These are phyloP conservation scores for Liquidambar formosana DNA, from an alignment of 164 flowering plant species.

Conservation along the genomic window DNA sequence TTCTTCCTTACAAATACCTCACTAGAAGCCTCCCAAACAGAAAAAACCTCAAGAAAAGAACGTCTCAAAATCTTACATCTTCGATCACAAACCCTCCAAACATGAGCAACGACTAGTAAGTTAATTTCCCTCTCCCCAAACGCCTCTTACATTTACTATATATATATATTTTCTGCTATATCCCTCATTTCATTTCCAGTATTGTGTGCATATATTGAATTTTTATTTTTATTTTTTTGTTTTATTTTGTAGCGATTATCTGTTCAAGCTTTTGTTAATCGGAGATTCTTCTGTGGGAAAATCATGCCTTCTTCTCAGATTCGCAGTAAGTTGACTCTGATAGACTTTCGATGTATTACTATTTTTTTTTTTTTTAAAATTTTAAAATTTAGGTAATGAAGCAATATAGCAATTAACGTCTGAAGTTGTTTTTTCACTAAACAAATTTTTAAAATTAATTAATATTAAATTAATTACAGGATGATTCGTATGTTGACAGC, in stretches of 20 bases:
- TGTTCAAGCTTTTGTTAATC: slow-evolving; percentile 55
- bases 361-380: no score
- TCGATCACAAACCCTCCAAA: no score
- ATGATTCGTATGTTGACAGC: slow-evolving; percentile 78
- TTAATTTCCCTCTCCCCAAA: not conserved
- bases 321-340: slow-evolving; percentile 54
- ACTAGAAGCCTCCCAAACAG: no score
- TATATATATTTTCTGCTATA: no score
- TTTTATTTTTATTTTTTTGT: not conserved
- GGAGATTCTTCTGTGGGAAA: slow-evolving; percentile 65
- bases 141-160: not conserved
- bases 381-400: no score
- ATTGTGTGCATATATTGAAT: not conserved
- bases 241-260: slow-evolving; percentile 53
- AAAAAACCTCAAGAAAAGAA: no score
- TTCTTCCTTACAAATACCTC: no score
- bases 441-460: no score
- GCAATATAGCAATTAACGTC: no score
- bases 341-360: not conserved
- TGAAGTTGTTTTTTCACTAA: no score
- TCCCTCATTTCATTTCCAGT: not conserved
- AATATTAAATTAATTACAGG: slow-evolving; percentile 31
- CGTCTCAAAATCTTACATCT: no score
- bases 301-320: slow-evolving; percentile 70
- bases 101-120: no score